Base-by-base conservation (phyloP, 306 rosid species). In the Adenanthera pavonina region DNA sequence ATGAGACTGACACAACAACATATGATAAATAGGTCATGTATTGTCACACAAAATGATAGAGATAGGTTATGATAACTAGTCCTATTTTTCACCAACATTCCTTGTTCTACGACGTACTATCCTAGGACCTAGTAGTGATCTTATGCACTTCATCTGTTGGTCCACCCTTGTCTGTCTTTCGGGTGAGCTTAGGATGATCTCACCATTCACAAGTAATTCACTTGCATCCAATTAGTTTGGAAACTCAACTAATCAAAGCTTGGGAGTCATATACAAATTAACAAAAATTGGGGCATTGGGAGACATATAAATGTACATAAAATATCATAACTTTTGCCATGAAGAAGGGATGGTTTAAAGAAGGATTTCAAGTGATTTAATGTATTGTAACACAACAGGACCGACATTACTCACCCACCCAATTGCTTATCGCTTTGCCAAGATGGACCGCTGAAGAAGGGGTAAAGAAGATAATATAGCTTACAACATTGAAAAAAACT, bases 161-260 rank as follows among this genome's bases (percentile, higher is more conserved):
- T 95, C 97, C 84, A 95, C 99, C 89, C 97, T 89, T 86, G 90
- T 91, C 87, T 96, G 99, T 65, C 99, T 93, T 48, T 96, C 98
- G 1, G 97, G 99, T 5, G 98, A 60, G 60, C 99, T 91, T 85
- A 91, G 99, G 40, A 96, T 97, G 4, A 96, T 93, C 88, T 93
- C 97, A 57, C 98, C 99, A 16, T 94, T 91, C 85, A 96, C 99
- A 44, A 74, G 83, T 86, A 96, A 78, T 73, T 96, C 98, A 69
- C 94, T 98, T 96, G 97, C 92, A 83, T n/a, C 75, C 77, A 46
- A 1, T 54, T 33, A 70, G 48, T 14, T 78, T 74, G 54, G 4
- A 81, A 30, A 67, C 44, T 34, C 35, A 34, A 72, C 67, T 77
- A 4, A 77, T 59, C 46, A 59, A 59, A 20, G 56, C 19, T 44